Conservation (phyloP, 2,329 filamentous ascomycete species). For the Fusarium beomiforme region DNA sequence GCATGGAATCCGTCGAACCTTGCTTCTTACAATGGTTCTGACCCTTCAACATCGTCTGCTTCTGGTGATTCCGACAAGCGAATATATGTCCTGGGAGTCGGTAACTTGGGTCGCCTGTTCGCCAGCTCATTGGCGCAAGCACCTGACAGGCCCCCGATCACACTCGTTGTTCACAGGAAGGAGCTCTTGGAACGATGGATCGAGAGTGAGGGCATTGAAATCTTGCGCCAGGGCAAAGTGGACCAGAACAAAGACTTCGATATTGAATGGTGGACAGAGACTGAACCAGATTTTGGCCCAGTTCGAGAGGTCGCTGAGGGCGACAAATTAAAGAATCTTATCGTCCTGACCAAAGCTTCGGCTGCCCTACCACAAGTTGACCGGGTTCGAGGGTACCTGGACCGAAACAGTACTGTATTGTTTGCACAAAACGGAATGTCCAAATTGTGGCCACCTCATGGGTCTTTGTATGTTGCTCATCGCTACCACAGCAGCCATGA, state of each 20-base stretch:
- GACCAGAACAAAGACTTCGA: conserved; percentile 54
- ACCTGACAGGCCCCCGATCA: conserved; percentile 73
- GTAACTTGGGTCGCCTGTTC: conserved; percentile 83
- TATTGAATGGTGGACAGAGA: conserved; percentile 65
- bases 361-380: conserved; percentile 71
- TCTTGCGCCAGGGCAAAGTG: conserved; percentile 49
- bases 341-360: conserved; percentile 81
- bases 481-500: conserved; percentile 51
- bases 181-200: conserved; percentile 61
- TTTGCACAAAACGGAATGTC: conserved; percentile 93
- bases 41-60: neutral
- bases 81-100: conserved; percentile 82
- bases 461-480: conserved; percentile 53
- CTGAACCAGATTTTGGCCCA: conserved; percentile 49
- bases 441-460: conserved; percentile 65
- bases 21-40: neutral
- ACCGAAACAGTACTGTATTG: conserved; percentile 74
- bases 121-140: conserved; percentile 75
- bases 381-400: conserved; percentile 69
- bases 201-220: conserved; percentile 55
- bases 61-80: conserved; percentile 49
- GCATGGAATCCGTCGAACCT: conserved; percentile 50
- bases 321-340: conserved; percentile 71
- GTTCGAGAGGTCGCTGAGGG: conserved; percentile 54
- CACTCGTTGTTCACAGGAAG: conserved; percentile 78